A percentile compares a stretch with the other conserved stretches of the same genome.
Conservation (phyloP, 1,284 basidiomycete genomes). For the Ganoderma leucocontextum region DNA sequence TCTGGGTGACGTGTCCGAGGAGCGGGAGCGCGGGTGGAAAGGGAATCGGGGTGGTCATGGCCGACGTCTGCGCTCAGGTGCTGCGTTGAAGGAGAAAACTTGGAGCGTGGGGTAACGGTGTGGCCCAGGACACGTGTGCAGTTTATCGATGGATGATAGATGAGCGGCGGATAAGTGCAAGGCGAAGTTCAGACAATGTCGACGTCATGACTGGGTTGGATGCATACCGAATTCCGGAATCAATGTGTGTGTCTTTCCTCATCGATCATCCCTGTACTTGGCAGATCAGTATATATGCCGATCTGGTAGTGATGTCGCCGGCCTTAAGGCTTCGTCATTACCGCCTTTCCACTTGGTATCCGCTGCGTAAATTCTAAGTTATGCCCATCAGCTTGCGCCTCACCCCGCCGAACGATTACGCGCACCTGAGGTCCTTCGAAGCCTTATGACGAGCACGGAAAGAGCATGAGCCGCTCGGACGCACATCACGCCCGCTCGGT, state of each 20-base stretch:
- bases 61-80: too few species aligned
- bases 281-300: not conserved
- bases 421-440: constrained; percentile 2
- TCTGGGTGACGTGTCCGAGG: constrained; percentile 52
- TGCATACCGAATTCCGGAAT: not conserved
- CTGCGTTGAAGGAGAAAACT: not conserved
- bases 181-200: too few species aligned
- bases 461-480: constrained; percentile 4
- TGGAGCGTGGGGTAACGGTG: not conserved
- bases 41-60: constrained; percentile 48
- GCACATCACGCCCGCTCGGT: constrained; percentile 9
- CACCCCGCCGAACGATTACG: not conserved
- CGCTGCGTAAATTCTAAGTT: not conserved
- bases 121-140: not conserved
- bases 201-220: not conserved
- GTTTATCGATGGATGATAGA: constrained; percentile 7
- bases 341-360: not conserved
- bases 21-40: constrained; percentile 53
- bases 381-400: not conserved
- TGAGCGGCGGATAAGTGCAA: too few species aligned
- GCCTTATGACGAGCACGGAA: not conserved
- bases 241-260: not conserved
- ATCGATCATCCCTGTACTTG: not conserved
- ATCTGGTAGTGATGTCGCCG: not conserved
- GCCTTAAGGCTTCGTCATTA: not conserved